These are phyloP conservation scores for Pelargonium australe DNA, from an alignment of 441 rosid genomes.

Conservation along the genomic window DNA sequence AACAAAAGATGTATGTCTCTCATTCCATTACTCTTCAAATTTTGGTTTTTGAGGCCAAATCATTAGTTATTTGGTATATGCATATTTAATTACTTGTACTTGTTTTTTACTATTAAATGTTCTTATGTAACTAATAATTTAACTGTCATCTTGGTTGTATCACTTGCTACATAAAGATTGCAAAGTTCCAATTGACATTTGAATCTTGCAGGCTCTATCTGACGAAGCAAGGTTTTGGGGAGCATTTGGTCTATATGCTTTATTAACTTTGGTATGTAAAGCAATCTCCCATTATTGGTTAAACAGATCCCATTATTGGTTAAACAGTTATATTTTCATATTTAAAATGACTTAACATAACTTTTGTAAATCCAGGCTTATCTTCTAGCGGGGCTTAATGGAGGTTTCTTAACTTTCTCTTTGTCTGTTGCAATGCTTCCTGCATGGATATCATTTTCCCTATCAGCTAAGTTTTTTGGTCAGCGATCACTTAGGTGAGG, in stretches of 20 bases:
- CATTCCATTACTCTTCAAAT: neutral
- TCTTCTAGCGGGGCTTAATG: conserved; percentile 69
- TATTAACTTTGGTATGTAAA: conserved; percentile 59
- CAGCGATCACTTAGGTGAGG: conserved; percentile 52
- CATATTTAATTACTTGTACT: neutral
- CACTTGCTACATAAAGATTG: conserved; percentile 7
- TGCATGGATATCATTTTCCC: conserved; percentile 63
- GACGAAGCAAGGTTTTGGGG: conserved; percentile 97
- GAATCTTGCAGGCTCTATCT: conserved; percentile 53
- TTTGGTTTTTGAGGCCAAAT: neutral
- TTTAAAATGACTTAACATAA: conserved; percentile 26
- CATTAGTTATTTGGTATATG: neutral
- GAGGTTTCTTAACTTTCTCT: conserved; percentile 76
- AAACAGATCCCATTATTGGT: too few relatives aligned
- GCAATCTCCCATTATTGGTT: conserved; percentile 11
- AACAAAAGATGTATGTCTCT: conserved; percentile 60
- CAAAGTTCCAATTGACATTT: conserved; percentile 18
- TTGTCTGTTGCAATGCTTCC: conserved; percentile 62
- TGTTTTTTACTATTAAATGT: neutral
- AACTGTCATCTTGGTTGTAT: conserved; percentile 6
- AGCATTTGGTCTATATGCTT: conserved; percentile 82
- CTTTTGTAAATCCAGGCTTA: conserved; percentile 54
- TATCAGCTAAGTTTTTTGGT: conserved; percentile 41
- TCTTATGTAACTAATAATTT: neutral
- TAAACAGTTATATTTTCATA: conserved; percentile 6